Base-by-base conservation (phyloP, 208 protist genomes). In the Balamuthia mandrillaris region DNA sequence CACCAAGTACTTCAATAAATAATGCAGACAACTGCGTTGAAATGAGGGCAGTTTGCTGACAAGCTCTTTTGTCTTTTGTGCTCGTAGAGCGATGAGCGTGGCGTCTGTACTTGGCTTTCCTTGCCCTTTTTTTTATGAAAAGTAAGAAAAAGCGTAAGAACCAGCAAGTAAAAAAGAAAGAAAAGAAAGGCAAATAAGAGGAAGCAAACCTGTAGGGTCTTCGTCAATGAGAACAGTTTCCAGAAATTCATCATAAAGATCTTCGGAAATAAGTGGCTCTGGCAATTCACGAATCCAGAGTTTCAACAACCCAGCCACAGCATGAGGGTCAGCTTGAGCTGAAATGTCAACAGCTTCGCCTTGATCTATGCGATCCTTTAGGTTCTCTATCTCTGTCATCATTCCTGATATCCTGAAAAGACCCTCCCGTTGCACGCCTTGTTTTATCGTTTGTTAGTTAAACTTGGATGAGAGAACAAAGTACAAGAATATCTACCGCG, bases 381-480 rank as follows among this genome's bases (percentile, higher is more conserved):
- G 47, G 66, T 77, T 39, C 66, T 77, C 44, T 6, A 77, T 77
- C 66, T 77, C 66, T 14, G 66, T 77, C 66, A 77, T 77, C 66
- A 77, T 77, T 21, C 66, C 66, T 45, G 66, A 77, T 21, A 77
- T 49, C 29, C 66, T 39, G 42, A 77, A 77, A 10, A 77, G 42
- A 0, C 66, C 66, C 42, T 77, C 66, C 3, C 33, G 44, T 3
- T 54, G 66, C 5, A 16, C 16, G 1, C 44, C n/a, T n/a, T n/a
- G n/a, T n/a, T n/a, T n/a, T n/a, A n/a, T n/a, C n/a, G n/a, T n/a
- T n/a, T n/a, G n/a, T n/a, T n/a, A n/a, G n/a, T n/a, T n/a, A n/a
- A n/a, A n/a, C n/a, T n/a, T n/a, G n/a, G n/a, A n/a, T n/a, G n/a
- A n/a, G n/a, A n/a, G n/a, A n/a, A n/a, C n/a, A n/a, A n/a, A n/a